These are phyloP conservation scores for Diospyros lotus DNA, from an alignment of 148 eudicot genomes.

Conservation along the genomic window DNA sequence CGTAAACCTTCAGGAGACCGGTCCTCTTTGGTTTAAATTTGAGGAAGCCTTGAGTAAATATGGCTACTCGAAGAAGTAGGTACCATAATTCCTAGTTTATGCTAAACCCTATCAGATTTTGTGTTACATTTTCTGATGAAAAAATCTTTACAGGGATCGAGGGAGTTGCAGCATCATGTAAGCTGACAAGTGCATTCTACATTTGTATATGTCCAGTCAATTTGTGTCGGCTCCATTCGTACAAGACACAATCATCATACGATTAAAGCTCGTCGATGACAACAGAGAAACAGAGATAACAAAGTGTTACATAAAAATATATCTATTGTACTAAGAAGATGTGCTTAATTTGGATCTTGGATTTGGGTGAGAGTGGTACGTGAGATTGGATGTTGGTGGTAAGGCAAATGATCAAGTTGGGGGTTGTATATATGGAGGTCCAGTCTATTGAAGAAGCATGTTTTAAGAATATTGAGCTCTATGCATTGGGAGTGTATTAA, in stretches of 20 bases:
- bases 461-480: too few relatives aligned
- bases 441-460: too few relatives aligned
- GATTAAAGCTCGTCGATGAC: too few relatives aligned
- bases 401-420: too few relatives aligned
- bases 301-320: background rate
- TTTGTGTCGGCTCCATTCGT: background rate
- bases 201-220: slow-evolving; percentile 5
- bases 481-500: too few relatives aligned
- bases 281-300: background rate
- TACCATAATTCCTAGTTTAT: background rate
- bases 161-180: slow-evolving; percentile 24
- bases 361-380: too few relatives aligned
- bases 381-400: background rate
- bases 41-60: slow-evolving; percentile 27
- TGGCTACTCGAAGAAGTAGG: too few relatives aligned
- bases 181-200: slow-evolving; percentile 7
- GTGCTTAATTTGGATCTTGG: background rate
- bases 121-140: background rate
- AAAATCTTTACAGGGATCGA: slow-evolving; percentile 11
- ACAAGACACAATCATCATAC: background rate
- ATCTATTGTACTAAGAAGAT: background rate
- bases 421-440: too few relatives aligned
- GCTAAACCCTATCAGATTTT: too few relatives aligned
- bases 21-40: slow-evolving; percentile 57
- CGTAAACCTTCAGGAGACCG: slow-evolving; percentile 41